phyloP scores from a whole-genome alignment of 129 eudicot species.

The Flaveria brownii region DNA sequence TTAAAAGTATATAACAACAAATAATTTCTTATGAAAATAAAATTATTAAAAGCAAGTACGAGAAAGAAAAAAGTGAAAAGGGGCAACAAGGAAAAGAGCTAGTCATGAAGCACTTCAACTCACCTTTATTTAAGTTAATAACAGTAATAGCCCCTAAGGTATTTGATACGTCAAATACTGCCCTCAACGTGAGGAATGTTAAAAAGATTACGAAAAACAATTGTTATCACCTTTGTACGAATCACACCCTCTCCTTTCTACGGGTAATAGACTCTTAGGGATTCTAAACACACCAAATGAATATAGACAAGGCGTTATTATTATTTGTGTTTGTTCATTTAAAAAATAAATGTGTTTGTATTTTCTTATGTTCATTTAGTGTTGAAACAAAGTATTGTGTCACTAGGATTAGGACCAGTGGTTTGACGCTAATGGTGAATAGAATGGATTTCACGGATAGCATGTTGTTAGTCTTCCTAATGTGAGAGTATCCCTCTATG shows the following conservation, averaged over 20 bases:
- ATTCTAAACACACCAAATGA: background rate
- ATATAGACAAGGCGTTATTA: background rate
- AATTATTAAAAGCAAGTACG: background rate
- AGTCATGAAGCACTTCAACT: constrained; percentile 36
- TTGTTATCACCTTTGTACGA: background rate
- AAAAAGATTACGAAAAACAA: background rate
- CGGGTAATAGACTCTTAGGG: too few species aligned
- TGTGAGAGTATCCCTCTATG: too few species aligned
- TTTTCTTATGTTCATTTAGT: too few species aligned
- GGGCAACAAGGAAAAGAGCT: constrained; percentile 8
- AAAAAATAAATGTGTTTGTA: background rate
- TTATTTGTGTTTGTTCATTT: background rate
- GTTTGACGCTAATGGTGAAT: too few species aligned
- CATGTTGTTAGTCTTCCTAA: too few species aligned
- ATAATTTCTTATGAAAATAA: background rate
- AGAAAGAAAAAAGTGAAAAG: background rate
- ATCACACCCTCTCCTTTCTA: background rate
- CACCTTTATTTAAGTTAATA: constrained; percentile 17
- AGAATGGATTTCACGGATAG: too few species aligned
- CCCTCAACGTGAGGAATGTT: constrained; percentile 1
- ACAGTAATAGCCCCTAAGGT: background rate
- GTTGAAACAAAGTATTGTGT: background rate
- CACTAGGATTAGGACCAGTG: too few species aligned
- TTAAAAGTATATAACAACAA: too few species aligned
- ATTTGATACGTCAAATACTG: constrained; percentile 16